These are phyloP conservation scores for Ophiobolus disseminans DNA, from an alignment of 2,329 filamentous ascomycete genomes.

Conservation along the genomic window DNA sequence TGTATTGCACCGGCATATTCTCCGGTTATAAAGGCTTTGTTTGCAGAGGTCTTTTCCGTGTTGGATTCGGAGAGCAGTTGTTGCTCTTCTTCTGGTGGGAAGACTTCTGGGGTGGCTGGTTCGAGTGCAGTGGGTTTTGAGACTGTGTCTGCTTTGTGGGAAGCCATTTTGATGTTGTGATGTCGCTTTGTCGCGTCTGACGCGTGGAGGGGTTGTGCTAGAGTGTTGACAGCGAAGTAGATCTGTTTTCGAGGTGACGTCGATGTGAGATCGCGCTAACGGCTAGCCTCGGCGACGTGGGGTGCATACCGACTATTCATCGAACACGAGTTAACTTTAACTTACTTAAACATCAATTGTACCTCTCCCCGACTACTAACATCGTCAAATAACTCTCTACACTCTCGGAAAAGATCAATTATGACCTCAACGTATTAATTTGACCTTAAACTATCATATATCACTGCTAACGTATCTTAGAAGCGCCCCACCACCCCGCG, in stretches of 20 bases:
- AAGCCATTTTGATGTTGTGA: constrained; percentile 10
- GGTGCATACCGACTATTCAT: constrained; percentile 16
- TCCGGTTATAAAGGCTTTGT: constrained; percentile 75
- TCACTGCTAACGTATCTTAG: constrained; percentile 7
- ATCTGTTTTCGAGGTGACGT: constrained; percentile 34
- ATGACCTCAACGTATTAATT: constrained; percentile 24
- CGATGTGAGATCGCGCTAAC: constrained; percentile 9
- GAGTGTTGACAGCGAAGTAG: constrained; percentile 4
- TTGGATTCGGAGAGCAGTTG: constrained; percentile 74
- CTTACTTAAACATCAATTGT: constrained; percentile 1
- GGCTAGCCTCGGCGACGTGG: constrained; percentile 28
- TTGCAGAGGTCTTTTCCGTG: constrained; percentile 76
- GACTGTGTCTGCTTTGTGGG: constrained; percentile 6
- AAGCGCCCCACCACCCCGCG: constrained; percentile 64
- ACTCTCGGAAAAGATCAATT: too few relatives aligned
- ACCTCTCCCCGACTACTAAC: too few relatives aligned
- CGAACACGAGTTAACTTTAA: constrained; percentile 4
- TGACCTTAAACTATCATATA: background rate
- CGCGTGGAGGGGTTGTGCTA: background rate
- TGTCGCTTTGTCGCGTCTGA: background rate
- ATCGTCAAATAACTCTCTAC: too few relatives aligned
- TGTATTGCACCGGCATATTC: constrained; percentile 80
- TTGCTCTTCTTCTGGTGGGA: constrained; percentile 42
- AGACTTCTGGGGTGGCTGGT: constrained; percentile 31
- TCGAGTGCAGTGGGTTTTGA: constrained; percentile 9